Conservation (phyloP, 306 rosid genomes). For the Inga laurina region DNA sequence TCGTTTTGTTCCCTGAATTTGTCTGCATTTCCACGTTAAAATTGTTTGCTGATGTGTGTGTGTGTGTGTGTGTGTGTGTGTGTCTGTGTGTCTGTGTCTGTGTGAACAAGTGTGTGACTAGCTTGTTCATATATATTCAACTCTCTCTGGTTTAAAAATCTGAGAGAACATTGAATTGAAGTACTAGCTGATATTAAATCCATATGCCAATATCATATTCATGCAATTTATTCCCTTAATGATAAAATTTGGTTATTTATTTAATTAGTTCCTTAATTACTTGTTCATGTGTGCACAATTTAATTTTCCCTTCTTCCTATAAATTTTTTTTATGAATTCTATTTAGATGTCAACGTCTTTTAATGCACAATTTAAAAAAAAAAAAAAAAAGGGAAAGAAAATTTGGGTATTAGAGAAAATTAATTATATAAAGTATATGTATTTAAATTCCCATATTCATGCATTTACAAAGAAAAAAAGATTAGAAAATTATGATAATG, state of each 20-base stretch:
- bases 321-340: background rate
- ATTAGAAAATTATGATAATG: background rate
- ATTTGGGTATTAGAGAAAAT: background rate
- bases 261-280: background rate
- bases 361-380: background rate
- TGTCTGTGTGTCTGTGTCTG: too few species aligned
- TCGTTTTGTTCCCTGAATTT: background rate
- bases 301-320: background rate
- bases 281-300: background rate
- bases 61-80: too few species aligned
- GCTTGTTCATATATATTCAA: background rate
- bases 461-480: background rate
- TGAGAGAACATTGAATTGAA: background rate
- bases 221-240: background rate
- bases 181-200: background rate
- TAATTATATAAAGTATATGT: background rate
- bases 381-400: background rate
- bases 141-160: background rate
- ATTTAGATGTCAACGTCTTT: background rate
- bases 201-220: background rate
- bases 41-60: background rate
- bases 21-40: background rate
- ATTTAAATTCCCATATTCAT: too few species aligned
- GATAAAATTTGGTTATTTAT: background rate
- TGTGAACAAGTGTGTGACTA: background rate